Percentiles rank a stretch among this genome's conserved stretches.
phyloP scores from a whole-genome alignment of 2,329 filamentous ascomycete genomes.

The Penicillium sp. region DNA sequence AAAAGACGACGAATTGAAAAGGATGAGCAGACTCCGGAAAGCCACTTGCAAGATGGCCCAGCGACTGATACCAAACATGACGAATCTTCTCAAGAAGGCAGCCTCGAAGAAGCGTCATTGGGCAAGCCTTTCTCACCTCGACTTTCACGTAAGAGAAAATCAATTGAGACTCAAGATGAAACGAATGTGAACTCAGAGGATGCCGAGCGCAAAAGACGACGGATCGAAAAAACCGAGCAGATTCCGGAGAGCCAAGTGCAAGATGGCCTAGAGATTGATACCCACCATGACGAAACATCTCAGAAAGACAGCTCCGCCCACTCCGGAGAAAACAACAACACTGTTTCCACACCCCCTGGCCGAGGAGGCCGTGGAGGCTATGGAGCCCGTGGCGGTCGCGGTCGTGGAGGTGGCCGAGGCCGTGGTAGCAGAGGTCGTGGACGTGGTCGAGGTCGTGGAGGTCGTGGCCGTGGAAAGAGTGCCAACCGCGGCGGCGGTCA shows the following conservation, averaged over 20 bases:
- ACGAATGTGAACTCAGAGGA: too few relatives aligned
- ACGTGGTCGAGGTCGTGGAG: slow-evolving; percentile 26
- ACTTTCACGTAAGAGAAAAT: too few relatives aligned
- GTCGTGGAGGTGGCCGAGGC: slow-evolving; percentile 34
- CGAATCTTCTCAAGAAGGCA: slow-evolving; percentile 20
- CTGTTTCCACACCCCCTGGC: not conserved
- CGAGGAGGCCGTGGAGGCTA: slow-evolving; percentile 18
- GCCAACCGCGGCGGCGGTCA: slow-evolving; percentile 12
- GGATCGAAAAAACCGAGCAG: too few relatives aligned
- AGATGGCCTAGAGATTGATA: too few relatives aligned
- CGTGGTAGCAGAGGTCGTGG: too few relatives aligned
- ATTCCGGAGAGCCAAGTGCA: too few relatives aligned
- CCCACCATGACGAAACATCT: too few relatives aligned
- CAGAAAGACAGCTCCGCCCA: too few relatives aligned
- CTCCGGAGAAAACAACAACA: slow-evolving; percentile 3
- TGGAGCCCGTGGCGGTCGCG: slow-evolving; percentile 22
- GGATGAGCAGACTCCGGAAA: slow-evolving; percentile 22
- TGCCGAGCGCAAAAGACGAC: too few relatives aligned
- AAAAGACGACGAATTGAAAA: slow-evolving; percentile 36
- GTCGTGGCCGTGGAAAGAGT: slow-evolving; percentile 29
- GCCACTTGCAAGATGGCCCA: slow-evolving; percentile 23
- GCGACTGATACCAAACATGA: slow-evolving; percentile 18
- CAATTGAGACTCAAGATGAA: too few relatives aligned
- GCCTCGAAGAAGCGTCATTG: too few relatives aligned
- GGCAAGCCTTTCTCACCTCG: too few relatives aligned